phyloP scores from a whole-genome alignment of 768 basidiomycete genomes.

The Hebeloma cylindrosporum region DNA sequence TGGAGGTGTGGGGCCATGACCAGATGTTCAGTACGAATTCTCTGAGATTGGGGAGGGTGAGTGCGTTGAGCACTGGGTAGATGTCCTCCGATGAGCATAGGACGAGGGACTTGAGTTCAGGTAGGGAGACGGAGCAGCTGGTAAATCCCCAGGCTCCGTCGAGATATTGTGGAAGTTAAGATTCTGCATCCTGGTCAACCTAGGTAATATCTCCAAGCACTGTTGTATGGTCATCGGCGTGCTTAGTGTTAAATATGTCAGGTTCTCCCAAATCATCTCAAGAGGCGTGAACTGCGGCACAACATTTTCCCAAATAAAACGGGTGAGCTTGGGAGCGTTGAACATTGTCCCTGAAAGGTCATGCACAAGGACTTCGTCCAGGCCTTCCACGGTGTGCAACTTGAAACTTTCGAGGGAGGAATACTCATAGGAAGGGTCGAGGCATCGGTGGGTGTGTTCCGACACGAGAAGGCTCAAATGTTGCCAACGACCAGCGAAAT shows the following conservation, averaged over 20 bases:
- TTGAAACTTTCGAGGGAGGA: slow-evolving; percentile 18
- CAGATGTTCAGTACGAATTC: slow-evolving; percentile 16
- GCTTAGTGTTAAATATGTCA: slow-evolving; percentile 17
- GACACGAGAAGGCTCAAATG: slow-evolving; percentile 18
- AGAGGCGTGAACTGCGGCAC: slow-evolving; percentile 10
- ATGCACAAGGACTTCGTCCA: slow-evolving; percentile 5
- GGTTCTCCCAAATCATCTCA: slow-evolving; percentile 12
- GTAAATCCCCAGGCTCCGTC: background rate
- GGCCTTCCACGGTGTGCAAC: slow-evolving; percentile 12
- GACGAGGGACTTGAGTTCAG: slow-evolving; percentile 14
- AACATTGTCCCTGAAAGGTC: slow-evolving; percentile 11
- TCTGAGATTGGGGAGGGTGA: slow-evolving; percentile 18
- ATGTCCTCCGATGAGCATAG: slow-evolving; percentile 10
- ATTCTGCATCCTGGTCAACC: slow-evolving; percentile 7
- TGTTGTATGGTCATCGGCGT: slow-evolving; percentile 15
- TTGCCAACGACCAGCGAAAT: slow-evolving; percentile 10
- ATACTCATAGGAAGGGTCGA: slow-evolving; percentile 5
- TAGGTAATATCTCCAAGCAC: slow-evolving; percentile 16
- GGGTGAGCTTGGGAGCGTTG: slow-evolving; percentile 13
- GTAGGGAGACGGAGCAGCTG: slow-evolving; percentile 14
- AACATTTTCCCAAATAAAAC: slow-evolving; percentile 20
- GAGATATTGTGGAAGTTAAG: slow-evolving; percentile 16
- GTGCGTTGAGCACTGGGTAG: slow-evolving; percentile 7
- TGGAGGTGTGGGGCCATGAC: slow-evolving; percentile 16
- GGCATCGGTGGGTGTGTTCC: slow-evolving; percentile 1